Base-by-base conservation (phyloP, 2,329 filamentous ascomycete species). In the Fusarium irregulare region DNA sequence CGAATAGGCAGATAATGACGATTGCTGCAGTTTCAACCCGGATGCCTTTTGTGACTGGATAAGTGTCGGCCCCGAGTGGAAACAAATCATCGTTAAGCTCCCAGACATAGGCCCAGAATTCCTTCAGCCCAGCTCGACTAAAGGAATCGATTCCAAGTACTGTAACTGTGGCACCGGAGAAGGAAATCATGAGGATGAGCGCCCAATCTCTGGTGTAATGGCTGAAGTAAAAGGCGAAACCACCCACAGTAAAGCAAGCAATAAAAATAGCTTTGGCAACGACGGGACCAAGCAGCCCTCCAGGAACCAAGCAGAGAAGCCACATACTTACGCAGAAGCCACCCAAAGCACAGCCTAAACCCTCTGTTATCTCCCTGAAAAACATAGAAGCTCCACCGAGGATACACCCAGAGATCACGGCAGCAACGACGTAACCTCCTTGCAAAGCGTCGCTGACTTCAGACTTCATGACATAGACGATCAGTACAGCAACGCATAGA, bases 91-190 rank as follows among this genome's bases (percentile, higher is more conserved):
- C 83, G 78, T 98, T 98, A 41, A 98, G 80, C 47, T 83, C 83
- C 95, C 95, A 98, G 40, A 97, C 85, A 78, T 97, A 98, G 8
- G 93, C 87, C 95, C 95, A 98, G 73, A 98, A 98, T 78, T 98
- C 95, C 79, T 97, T 98, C 73, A 97, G 83, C 0, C 95, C 95
- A n/a, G 94, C 93, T 67, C 89, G 86, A 75, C 91, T 95, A 74
- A 95, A 97, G 79, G 93, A 97, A 78, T 98, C 95, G 61, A 98
- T 92, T 4, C 95, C 95, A 4, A 98, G 80, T 16, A 97, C 87
- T 1, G 91, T 85, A 5, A 88, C 88, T 0, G 93, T 97, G 6
- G 93, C 91, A 10, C 95, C 95, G 7, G 89, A 86, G 76, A 98
- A 97, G 1, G 94, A 88, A 14, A 93, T 93, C 49, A 88, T 88